Conservation (phyloP, 2,329 filamentous ascomycete genomes). For the Nectriaceae sp. region DNA sequence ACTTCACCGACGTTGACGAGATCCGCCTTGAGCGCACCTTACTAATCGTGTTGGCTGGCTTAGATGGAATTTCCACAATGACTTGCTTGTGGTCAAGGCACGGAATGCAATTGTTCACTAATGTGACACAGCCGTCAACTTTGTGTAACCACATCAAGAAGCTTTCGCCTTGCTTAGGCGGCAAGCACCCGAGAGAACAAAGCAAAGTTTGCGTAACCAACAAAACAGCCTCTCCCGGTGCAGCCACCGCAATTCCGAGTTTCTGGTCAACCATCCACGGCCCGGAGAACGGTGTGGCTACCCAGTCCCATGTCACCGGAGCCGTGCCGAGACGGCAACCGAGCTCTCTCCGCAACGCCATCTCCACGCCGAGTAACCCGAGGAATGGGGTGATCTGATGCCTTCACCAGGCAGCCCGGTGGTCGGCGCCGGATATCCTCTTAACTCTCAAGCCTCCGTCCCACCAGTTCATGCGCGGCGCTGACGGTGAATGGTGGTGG, state of each 20-base stretch:
- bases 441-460: background rate
- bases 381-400: background rate
- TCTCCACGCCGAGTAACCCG: background rate
- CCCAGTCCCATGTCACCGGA: background rate
- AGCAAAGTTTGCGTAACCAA: background rate
- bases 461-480: background rate
- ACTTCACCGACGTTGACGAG: background rate
- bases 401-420: background rate
- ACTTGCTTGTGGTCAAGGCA: background rate
- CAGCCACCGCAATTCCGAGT: background rate
- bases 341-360: background rate
- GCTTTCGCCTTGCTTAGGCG: background rate
- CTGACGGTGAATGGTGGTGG: background rate
- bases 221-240: too few species aligned
- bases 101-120: background rate
- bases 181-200: background rate
- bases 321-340: background rate
- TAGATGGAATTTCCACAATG: background rate
- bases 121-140: background rate
- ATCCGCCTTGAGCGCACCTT: background rate
- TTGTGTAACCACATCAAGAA: background rate
- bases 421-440: background rate
- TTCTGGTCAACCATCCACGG: background rate
- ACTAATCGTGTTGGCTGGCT: too few species aligned
- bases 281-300: background rate